A percentile compares a stretch with the other conserved stretches of the same genome.
phyloP scores from a whole-genome alignment of 2,329 filamentous ascomycete genomes.

The Microcyclospora pomicola region DNA sequence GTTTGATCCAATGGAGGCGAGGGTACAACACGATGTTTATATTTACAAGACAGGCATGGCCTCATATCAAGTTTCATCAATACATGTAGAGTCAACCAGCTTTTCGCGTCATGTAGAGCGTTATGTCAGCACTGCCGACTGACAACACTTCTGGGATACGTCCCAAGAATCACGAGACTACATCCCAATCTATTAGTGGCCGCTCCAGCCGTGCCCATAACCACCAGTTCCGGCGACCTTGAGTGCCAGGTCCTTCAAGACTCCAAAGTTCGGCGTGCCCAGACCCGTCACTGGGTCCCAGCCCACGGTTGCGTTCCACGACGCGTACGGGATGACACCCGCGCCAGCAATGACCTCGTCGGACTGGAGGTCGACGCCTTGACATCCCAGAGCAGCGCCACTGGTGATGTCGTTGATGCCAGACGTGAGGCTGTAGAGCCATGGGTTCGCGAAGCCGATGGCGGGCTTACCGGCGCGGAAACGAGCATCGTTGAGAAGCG shows the following conservation, averaged over 20 bases:
- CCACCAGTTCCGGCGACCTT: background rate
- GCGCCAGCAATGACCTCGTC: constrained; percentile 3
- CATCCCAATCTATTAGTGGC: no score
- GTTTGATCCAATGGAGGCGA: no score
- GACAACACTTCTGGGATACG: no score
- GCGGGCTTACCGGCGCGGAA: constrained; percentile 34
- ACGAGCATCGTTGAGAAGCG: constrained; percentile 49
- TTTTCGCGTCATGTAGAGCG: no score
- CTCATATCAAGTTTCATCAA: no score
- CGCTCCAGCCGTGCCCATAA: no score
- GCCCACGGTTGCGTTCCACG: constrained; percentile 11
- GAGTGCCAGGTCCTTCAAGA: background rate
- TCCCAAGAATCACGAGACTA: no score
- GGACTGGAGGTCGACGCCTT: constrained; percentile 8
- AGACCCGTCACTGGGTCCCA: constrained; percentile 13
- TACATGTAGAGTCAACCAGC: no score
- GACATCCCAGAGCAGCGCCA: constrained; percentile 16
- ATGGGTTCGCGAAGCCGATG: constrained; percentile 43
- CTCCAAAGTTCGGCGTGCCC: constrained; percentile 4
- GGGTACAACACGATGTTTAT: no score
- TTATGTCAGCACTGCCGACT: no score
- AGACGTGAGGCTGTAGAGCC: constrained; percentile 35
- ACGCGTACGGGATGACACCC: constrained; percentile 11
- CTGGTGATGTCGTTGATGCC: constrained; percentile 35
- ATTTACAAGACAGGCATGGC: no score